Base-by-base conservation (phyloP, 1,284 basidiomycete species). In the Bjerkandera adusta region DNA sequence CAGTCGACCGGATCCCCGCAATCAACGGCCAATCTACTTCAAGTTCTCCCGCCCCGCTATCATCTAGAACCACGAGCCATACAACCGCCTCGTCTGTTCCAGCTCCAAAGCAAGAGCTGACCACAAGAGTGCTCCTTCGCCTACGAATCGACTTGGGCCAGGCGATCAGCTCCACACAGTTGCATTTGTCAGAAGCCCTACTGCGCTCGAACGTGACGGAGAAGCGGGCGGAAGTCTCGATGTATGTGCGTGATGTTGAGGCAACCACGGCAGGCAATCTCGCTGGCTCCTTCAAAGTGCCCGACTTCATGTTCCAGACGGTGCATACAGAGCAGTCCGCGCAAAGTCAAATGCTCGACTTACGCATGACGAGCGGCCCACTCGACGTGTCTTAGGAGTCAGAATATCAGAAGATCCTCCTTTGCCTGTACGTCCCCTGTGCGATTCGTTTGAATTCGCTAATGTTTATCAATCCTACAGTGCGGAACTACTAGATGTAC, bases 1-100 rank as follows among this genome's bases (percentile, higher is more conserved):
- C 90, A 1, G 89, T 94, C 36, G 91, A 93, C 58, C 81, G 83
- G 33, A 90, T 93, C 32, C 88, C 89, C 0, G 65, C 88, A 3
- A 76, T 88, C 56, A 77, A 60, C 35, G 48, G 53, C n/a, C 54
- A 65, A 10, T 45, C 66, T 12, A 46, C 58, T 27, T 59, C 58
- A 43, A 52, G n/a, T n/a, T 51, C 59, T 44, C 54, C 66, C 11
- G 44, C 40, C 11, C 26, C 18, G 8, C 39, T 30, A 10, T 13
- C 13, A 11, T 34, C 51, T 1, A 34, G 45, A 32, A 41, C 41
- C 7, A 33, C 44, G 3, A 50, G 48, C 34, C 42, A 52, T 20
- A 15, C 32, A 18, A 43, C 20, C 15, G 7, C 52, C 10, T 25
- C 50, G 18, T 47, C 34, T 20, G 36, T 58, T 8, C 24, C 60